These are phyloP conservation scores for Fusarium devonianum DNA, from an alignment of 2,329 filamentous ascomycete species.

Conservation along the genomic window DNA sequence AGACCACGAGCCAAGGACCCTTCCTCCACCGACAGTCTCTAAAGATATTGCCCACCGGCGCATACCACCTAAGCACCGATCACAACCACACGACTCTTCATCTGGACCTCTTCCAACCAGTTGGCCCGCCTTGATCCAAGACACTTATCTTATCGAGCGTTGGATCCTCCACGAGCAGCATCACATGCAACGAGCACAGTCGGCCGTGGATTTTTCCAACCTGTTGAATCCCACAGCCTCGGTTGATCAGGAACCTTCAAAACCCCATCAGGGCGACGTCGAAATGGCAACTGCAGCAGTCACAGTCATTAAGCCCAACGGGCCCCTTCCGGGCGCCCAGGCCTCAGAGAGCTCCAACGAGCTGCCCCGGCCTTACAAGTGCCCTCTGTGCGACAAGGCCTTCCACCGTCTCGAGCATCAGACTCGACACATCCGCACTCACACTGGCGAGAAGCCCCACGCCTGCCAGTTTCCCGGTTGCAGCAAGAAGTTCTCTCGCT, in stretches of 20 bases:
- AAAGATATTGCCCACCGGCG: not conserved
- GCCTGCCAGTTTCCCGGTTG: conserved; percentile 94
- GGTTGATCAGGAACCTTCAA: conserved; percentile 36
- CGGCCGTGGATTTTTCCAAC: conserved; percentile 77
- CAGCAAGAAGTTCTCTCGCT: conserved; percentile 96
- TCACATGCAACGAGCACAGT: conserved; percentile 80
- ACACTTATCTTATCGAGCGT: conserved; percentile 15
- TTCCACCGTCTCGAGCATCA: conserved; percentile 98
- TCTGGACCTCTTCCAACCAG: conserved; percentile 11
- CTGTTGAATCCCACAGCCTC: conserved; percentile 68
- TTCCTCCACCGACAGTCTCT: conserved; percentile 5
- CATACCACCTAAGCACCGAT: conserved; percentile 8
- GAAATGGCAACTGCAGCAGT: conserved; percentile 61
- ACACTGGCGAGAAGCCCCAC: conserved; percentile 98
- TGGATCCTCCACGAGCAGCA: conserved; percentile 42
- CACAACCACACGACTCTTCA: conserved; percentile 12
- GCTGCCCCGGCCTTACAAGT: conserved; percentile 96
- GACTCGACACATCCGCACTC: conserved; percentile 88
- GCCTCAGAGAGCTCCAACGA: conserved; percentile 66
- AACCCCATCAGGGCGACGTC: conserved; percentile 45
- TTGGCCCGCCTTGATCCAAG: conserved; percentile 19
- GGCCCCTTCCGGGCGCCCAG: conserved; percentile 68
- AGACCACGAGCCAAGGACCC: conserved; percentile 9
- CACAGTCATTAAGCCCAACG: conserved; percentile 67
- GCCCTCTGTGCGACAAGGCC: conserved; percentile 95